phyloP scores from a whole-genome alignment of 306 rosid genomes.

The Castanea mollissima region DNA sequence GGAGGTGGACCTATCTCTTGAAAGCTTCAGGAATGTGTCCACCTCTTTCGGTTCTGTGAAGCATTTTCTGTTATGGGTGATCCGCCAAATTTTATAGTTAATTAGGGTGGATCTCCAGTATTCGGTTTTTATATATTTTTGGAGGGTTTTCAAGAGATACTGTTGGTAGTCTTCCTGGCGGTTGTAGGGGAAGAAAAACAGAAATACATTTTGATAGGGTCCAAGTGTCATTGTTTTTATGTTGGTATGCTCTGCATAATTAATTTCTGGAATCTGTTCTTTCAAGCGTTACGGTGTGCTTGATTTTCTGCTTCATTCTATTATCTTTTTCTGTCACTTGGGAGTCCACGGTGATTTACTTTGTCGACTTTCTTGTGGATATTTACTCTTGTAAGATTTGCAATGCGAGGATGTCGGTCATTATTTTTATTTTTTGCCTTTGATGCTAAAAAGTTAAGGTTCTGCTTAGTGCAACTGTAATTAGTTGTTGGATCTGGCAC shows the following conservation, averaged over 20 bases:
- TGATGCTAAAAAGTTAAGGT: no score
- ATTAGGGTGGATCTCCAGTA: slow-evolving; percentile 31
- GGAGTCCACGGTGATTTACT: background rate
- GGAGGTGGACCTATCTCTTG: background rate
- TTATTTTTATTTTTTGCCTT: no score
- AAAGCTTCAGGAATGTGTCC: background rate
- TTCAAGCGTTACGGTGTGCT: background rate
- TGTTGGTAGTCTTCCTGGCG: slow-evolving; percentile 21
- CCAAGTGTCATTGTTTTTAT: background rate
- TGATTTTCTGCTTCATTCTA: background rate
- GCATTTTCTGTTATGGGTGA: slow-evolving; percentile 21
- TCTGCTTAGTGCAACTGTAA: no score
- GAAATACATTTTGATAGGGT: slow-evolving; percentile 1
- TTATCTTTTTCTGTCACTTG: background rate
- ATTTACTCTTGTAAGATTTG: background rate
- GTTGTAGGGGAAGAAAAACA: slow-evolving; percentile 15
- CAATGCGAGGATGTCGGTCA: background rate
- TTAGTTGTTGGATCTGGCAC: no score
- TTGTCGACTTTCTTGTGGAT: background rate
- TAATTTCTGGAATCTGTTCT: background rate
- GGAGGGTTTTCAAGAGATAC: slow-evolving; percentile 40
- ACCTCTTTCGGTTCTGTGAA: slow-evolving; percentile 10
- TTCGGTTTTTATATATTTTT: slow-evolving; percentile 34
- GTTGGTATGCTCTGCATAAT: background rate
- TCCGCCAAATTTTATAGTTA: slow-evolving; percentile 26